Conservation (phyloP, 1,284 basidiomycete genomes). For the Ganoderma lingzhi region DNA sequence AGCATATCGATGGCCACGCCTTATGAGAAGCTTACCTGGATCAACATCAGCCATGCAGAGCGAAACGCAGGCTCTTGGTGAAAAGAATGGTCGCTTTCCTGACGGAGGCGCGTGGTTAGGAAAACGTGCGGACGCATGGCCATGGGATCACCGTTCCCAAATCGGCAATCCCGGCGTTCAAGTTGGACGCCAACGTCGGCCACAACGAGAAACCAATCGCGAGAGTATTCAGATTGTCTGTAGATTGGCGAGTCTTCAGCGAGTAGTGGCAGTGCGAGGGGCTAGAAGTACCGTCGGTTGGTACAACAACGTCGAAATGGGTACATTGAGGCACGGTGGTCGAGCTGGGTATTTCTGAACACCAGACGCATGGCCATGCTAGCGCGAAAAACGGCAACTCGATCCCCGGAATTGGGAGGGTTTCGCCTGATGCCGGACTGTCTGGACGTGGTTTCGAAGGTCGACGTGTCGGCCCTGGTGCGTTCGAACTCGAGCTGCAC, state of each 20-base stretch:
- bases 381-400: not conserved
- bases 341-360: not conserved
- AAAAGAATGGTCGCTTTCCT: not conserved
- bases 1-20: not conserved
- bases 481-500: not conserved
- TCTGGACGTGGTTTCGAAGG: not conserved
- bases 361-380: not conserved
- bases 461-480: not conserved
- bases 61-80: not conserved
- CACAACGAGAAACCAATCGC: not conserved
- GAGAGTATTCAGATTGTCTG: not conserved
- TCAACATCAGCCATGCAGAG: not conserved
- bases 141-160: not conserved
- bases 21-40: not conserved
- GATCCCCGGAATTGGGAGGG: not conserved
- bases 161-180: not conserved
- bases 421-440: not conserved
- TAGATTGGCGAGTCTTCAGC: not conserved
- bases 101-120: not conserved
- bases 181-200: not conserved
- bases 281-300: not conserved
- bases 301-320: constrained; percentile 2
- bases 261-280: constrained; percentile 2
- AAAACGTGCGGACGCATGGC: not conserved
- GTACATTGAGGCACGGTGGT: not conserved